Conservation (phyloP, 768 basidiomycete genomes). For the Termitomyces sp. region DNA sequence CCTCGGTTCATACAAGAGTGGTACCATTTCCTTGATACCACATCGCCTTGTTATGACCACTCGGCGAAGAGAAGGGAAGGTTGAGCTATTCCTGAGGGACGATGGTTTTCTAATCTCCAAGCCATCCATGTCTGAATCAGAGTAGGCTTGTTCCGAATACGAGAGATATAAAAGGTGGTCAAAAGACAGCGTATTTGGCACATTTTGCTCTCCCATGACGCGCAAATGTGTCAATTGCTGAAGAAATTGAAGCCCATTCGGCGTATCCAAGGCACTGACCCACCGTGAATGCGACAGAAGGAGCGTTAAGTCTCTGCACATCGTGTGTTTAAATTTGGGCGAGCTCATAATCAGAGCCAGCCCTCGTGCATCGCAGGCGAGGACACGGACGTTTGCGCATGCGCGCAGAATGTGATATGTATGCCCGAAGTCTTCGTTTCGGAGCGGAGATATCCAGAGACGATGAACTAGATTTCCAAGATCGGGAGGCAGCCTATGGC, state of each 20-base stretch:
- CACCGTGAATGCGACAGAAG: constrained; percentile 22
- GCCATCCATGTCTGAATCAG: constrained; percentile 8
- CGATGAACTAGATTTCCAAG: constrained; percentile 20
- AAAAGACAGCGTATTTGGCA: constrained; percentile 20
- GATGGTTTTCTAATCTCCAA: constrained; percentile 13
- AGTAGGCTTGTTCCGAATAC: constrained; percentile 15
- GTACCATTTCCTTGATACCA: constrained; percentile 16
- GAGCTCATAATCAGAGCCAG: constrained; percentile 19
- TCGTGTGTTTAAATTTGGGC: constrained; percentile 21
- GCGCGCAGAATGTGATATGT: constrained; percentile 22
- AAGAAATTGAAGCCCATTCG: constrained; percentile 25
- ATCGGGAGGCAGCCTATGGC: constrained; percentile 7
- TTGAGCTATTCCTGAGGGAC: constrained; percentile 16
- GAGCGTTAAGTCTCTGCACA: constrained; percentile 29
- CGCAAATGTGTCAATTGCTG: constrained; percentile 30
- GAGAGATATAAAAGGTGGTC: constrained; percentile 28
- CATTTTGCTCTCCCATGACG: constrained; percentile 24
- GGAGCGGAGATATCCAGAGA: constrained; percentile 31
- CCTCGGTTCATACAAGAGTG: constrained; percentile 19
- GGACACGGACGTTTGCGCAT: constrained; percentile 26
- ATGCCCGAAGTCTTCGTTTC: constrained; percentile 16
- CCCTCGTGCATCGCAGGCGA: constrained; percentile 28
- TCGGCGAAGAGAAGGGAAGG: constrained; percentile 26
- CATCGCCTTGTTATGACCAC: constrained; percentile 28
- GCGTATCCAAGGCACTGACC: constrained; percentile 19